phyloP scores from a whole-genome alignment of 176 grass and related monocot genomes.

The Sorghum bicolor region Sorghum_bicolor_NCBIv3 NC_012878.2:55513501-55514000 shows the following conservation, averaged over 20 bases:
- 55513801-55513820: conserved; percentile 80
- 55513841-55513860: conserved; percentile 63
- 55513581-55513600: not conserved
- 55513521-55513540: conserved; percentile 98
- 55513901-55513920: not conserved
- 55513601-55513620: not conserved
- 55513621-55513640: conserved; percentile 8
- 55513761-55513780: conserved; percentile 59
- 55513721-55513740: conserved; percentile 83
- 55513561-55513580: conserved; percentile 31
- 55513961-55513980: conserved; percentile 70
- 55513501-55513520: conserved; percentile 83
- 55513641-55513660: not conserved
- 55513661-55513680: not conserved
- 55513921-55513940: conserved; percentile 42
- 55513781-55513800: conserved; percentile 79
- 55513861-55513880: not conserved
- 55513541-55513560: conserved; percentile 75
- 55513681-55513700: not conserved
- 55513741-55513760: conserved; percentile 69
- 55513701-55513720: not conserved
- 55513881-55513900: not conserved
- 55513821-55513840: conserved; percentile 83
- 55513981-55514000: conserved; percentile 87
- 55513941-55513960: conserved; percentile 94